Evolutionary conservation across 768 basidiomycete genomes (phyloP).

Genomic region (Serendipita sp.): DNA sequence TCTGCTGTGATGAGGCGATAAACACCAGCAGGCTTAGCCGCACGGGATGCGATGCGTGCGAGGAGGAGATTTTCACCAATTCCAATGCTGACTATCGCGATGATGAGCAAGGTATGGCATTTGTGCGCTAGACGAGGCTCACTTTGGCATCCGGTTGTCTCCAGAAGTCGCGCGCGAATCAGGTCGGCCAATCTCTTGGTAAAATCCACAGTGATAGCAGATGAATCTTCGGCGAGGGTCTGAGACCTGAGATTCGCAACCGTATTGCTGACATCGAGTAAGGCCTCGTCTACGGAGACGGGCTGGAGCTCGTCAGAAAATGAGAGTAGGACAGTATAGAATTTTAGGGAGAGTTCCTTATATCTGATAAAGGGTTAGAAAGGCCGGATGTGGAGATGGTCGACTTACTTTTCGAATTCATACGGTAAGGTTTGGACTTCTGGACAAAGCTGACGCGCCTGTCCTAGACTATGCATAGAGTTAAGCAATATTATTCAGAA

Average conservation of each 20-base stretch:
- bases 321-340: constrained; percentile 84
- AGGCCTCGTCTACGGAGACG: constrained; percentile 90
- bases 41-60: constrained; percentile 78
- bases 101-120: neutral
- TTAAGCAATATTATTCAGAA: neutral
- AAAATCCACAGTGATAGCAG: constrained; percentile 27
- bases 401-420: constrained; percentile 67
- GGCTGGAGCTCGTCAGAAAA: constrained; percentile 87
- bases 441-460: constrained; percentile 64
- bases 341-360: constrained; percentile 66
- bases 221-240: constrained; percentile 13
- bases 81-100: constrained; percentile 65
- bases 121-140: constrained; percentile 11
- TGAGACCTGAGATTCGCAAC: constrained; percentile 26
- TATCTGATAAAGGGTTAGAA: constrained; percentile 36
- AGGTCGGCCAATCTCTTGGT: constrained; percentile 67
- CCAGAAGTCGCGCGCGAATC: constrained; percentile 61
- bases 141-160: constrained; percentile 81
- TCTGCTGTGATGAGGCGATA: constrained; percentile 52
- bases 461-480: constrained; percentile 42
- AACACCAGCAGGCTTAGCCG: constrained; percentile 81
- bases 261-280: constrained; percentile 68
- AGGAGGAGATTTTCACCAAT: constrained; percentile 85
- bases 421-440: constrained; percentile 68
- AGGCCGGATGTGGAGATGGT: neutral